A percentile compares a stretch with the other conserved stretches of the same genome.
phyloP scores from a whole-genome alignment of 2,329 filamentous ascomycete genomes.

The Alternaria sp. region DNA sequence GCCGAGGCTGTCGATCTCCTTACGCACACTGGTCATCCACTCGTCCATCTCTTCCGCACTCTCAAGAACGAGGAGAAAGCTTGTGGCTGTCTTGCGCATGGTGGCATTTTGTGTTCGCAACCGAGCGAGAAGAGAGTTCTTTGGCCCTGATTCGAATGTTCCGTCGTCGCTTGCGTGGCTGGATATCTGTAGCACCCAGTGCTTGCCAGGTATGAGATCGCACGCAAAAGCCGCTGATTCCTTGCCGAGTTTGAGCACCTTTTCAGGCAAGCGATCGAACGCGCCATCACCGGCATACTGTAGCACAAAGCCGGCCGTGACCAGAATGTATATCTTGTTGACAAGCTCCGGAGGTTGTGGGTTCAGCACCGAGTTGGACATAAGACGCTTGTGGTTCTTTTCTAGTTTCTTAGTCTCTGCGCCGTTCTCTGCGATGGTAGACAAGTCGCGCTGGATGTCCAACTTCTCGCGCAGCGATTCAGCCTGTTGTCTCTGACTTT shows the following conservation, averaged over 20 bases:
- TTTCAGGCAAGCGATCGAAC: conserved; percentile 76
- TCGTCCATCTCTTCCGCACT: conserved; percentile 75
- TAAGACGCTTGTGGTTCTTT: conserved; percentile 52
- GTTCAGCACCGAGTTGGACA: conserved; percentile 49
- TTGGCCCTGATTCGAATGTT: conserved; percentile 46
- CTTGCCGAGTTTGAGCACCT: conserved; percentile 72
- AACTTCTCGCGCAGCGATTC: conserved; percentile 49
- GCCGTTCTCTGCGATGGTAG: conserved; percentile 35
- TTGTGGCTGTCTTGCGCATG: conserved; percentile 62
- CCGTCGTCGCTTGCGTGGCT: conserved; percentile 69
- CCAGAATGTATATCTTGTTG: conserved; percentile 74
- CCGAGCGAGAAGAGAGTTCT: conserved; percentile 69
- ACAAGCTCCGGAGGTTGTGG: conserved; percentile 68
- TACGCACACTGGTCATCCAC: conserved; percentile 73
- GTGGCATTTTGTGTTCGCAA: conserved; percentile 66
- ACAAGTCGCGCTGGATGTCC: conserved; percentile 45
- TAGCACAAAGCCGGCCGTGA: conserved; percentile 73
- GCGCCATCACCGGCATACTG: conserved; percentile 76
- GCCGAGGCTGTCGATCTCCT: conserved; percentile 73
- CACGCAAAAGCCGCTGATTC: conserved; percentile 81
- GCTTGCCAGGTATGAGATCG: conserved; percentile 78
- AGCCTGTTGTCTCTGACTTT: conserved; percentile 60
- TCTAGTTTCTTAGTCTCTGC: conserved; percentile 44
- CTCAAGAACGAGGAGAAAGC: conserved; percentile 75
- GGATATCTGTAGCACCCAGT: conserved; percentile 80